Base-by-base conservation (phyloP, 164 flowering plant species). In the Stephania yunnanensis region DNA sequence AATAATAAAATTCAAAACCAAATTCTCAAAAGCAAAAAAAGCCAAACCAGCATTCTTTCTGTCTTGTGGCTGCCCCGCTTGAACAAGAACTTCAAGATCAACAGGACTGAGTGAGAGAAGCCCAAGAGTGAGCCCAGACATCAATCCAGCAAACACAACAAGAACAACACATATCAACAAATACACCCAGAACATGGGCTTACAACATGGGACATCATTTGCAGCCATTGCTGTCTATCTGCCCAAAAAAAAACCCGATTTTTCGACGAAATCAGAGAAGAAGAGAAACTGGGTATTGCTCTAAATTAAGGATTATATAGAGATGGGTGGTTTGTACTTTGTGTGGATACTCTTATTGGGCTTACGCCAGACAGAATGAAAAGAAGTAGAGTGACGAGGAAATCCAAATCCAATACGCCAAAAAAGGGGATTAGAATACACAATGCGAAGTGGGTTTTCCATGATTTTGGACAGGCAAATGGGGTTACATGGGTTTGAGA, bases 121-220 rank as follows among this genome's bases (percentile, higher is more conserved):
- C 29, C 93, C 93, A 1, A 89, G 83, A 20, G 91, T 88, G 6
- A 89, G 85, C 0, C 93, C 93, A 5, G 93, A 88, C 88, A 85
- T 88, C 65, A 89, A 77, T 1, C 91, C 91, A 9, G 93, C 91
- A 70, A 89, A 87, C 22, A 66, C 5, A 31, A 89, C 93, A 7
- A 89, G 80, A 25, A 69, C 76, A 6, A 75, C 78, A 71, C 81
- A 79, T 63, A 80, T 79, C 31, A 83, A 6, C 11, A 89, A 70
- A 31, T 86, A 84, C 12, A 86, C 70, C 86, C 86, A 89, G 79
- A 89, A 89, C 87, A 77, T 80, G 55, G 89, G 75, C 46, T 82
- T 77, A 80, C 92, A 87, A 78, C 92, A 89, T 5, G 85, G 88
- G 44, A 72, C 87, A 70, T 84, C 88, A 55, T 78, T 78, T 3